These are phyloP conservation scores for Hylodesmum podocarpum DNA, from an alignment of 306 rosid genomes.

Conservation along the genomic window DNA sequence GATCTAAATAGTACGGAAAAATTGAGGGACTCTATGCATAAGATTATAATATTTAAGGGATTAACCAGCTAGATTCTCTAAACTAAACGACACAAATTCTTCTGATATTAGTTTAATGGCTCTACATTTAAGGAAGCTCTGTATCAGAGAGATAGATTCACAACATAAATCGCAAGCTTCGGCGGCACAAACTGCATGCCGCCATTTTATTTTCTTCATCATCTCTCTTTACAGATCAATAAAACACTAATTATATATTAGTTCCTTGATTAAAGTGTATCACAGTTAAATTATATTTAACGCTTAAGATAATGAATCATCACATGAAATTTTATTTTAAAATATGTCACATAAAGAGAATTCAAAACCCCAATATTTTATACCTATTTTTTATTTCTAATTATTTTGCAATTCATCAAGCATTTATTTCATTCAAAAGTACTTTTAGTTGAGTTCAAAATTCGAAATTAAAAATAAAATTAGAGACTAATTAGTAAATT, in stretches of 20 bases:
- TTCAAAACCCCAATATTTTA: no score
- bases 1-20: conserved; percentile 12
- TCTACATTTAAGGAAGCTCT: background rate
- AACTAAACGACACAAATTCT: background rate
- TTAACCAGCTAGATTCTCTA: conserved; percentile 19
- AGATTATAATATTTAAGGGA: background rate
- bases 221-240: background rate
- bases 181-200: background rate
- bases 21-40: background rate
- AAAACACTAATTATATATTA: background rate
- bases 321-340: no score
- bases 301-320: no score
- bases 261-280: background rate
- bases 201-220: background rate
- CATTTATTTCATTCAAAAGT: background rate
- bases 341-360: no score
- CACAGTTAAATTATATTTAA: no score
- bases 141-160: background rate
- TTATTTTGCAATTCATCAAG: no score
- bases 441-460: background rate
- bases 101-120: background rate
- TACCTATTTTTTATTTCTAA: background rate
- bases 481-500: background rate
- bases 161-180: background rate
- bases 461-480: background rate